phyloP scores from a whole-genome alignment of 176 grass and related monocot species.

The Musa beccarii region DNA sequence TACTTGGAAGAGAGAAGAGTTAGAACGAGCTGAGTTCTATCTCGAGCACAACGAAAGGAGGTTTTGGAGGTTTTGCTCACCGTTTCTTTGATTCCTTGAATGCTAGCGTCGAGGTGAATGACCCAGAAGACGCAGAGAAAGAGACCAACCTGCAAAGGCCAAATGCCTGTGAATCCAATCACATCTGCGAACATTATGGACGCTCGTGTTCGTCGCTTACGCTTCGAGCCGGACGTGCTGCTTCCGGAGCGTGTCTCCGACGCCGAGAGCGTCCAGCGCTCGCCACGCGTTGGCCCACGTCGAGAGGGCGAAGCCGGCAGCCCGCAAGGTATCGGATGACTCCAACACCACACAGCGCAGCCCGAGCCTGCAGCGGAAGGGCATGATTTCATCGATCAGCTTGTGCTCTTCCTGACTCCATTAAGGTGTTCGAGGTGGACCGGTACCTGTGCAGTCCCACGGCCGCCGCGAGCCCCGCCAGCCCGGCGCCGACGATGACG shows the following conservation, averaged over 20 bases:
- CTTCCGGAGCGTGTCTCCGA: conserved; percentile 52
- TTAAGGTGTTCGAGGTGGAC: no score
- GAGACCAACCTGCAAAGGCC: not conserved
- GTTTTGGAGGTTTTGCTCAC: not conserved
- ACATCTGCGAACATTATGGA: not conserved
- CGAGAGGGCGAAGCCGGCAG: conserved; percentile 42
- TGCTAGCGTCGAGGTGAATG: not conserved
- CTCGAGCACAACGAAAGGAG: not conserved
- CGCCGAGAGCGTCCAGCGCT: conserved; percentile 57
- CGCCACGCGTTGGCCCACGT: conserved; percentile 53
- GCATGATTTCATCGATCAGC: not conserved
- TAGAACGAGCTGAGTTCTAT: not conserved
- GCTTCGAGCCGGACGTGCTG: conserved; percentile 24
- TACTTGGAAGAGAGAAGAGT: not conserved
- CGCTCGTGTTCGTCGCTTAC: not conserved
- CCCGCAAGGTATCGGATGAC: conserved; percentile 48
- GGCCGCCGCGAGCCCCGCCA: conserved; percentile 47
- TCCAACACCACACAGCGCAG: conserved; percentile 62
- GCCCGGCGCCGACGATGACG: conserved; percentile 51
- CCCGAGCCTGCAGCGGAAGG: conserved; percentile 36
- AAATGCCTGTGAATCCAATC: not conserved
- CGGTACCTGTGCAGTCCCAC: conserved; percentile 48
- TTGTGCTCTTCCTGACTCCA: no score
- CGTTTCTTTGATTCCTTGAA: not conserved
- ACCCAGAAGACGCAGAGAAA: not conserved